Evolutionary conservation across 306 rosid species (phyloP), one percentile per base, ranked within the genome.

Genomic region (Aeschynomene evenia): DNA sequence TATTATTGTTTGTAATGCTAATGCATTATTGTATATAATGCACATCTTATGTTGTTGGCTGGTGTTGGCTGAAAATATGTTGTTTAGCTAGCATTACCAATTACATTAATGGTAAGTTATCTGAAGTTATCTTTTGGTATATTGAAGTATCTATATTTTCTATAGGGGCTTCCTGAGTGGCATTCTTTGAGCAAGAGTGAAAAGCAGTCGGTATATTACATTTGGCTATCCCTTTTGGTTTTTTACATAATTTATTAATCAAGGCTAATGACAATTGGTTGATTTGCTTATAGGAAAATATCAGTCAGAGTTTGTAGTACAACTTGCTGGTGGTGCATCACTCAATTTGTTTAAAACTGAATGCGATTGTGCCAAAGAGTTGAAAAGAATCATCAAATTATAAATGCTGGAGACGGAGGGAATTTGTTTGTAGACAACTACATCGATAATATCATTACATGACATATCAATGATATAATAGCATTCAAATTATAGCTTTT

Each of bases 91-190:
- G n/a, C n/a, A n/a, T n/a, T n/a, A n/a, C n/a, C n/a, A n/a, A n/a
- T 37, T 22, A 31, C 46, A 34, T 37, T 33, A 8, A 36, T 69
- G 29, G 9, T 11, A 55, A 60, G 28, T 49, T 43, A 45, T 48
- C 14, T 20, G 9, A 55, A 58, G 19, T 43, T 63, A 7, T 31
- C 36, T 12, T 68, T 28, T 34, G 2, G 26, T 18, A 12, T 62
- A 20, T 68, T 75, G 40, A 51, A 53, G 63, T 45, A 12, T 42
- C 33, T 34, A 21, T 68, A 53, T 66, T 48, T 72, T 59, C 26
- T 66, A 72, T 49, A 89, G 96, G 96, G 88, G 88, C 62, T 81
- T 75, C 81, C 75, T 89, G 50, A 85, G 80, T 74, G 84, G 81
- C 54, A 77, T 85, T 37, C 62, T 87, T 79, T 84, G 73, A 78